These are phyloP conservation scores for Corniculantispora saksenae DNA, from an alignment of 2,329 filamentous ascomycete genomes.

Conservation along the genomic window DNA sequence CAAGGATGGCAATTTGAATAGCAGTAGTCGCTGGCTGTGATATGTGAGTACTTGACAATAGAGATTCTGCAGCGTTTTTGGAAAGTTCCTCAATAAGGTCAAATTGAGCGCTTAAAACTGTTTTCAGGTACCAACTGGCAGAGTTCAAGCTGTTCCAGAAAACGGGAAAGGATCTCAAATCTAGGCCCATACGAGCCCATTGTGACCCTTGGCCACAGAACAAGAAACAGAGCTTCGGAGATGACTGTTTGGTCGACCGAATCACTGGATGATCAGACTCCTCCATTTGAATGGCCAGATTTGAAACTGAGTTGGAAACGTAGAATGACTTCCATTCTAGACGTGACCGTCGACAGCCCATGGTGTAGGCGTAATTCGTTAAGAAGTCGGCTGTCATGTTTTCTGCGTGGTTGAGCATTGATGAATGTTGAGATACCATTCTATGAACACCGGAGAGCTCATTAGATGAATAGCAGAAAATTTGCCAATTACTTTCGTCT, in stretches of 20 bases:
- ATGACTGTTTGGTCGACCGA: conserved; percentile 29
- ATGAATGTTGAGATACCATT: conserved; percentile 37
- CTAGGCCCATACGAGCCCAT: conserved; percentile 44
- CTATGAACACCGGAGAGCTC: conserved; percentile 42
- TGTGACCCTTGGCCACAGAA: conserved; percentile 48
- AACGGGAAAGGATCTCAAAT: conserved; percentile 41
- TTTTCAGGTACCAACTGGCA: conserved; percentile 34
- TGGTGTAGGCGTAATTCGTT: conserved; percentile 47
- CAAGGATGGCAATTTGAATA: conserved; percentile 44
- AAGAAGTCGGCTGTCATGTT: conserved; percentile 27
- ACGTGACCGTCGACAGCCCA: conserved; percentile 45
- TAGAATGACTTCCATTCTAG: conserved; percentile 45
- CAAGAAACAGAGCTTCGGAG: conserved; percentile 40
- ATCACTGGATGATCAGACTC: conserved; percentile 22
- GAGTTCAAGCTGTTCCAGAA: conserved; percentile 43
- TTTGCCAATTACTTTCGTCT: conserved; percentile 29
- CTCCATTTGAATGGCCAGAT: conserved; percentile 35
- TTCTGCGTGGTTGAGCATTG: conserved; percentile 30
- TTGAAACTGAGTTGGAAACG: conserved; percentile 35
- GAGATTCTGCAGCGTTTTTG: conserved; percentile 27
- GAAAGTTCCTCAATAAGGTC: conserved; percentile 39
- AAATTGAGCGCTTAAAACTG: conserved; percentile 33
- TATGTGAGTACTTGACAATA: conserved; percentile 37
- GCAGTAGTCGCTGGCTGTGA: conserved; percentile 45
- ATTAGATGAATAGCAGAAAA: conserved; percentile 47